Percentiles rank a stretch among this genome's conserved stretches.
Evolutionary conservation across 2,329 filamentous ascomycete genomes (phyloP).

Genomic region (Penicillium sp.): DNA sequence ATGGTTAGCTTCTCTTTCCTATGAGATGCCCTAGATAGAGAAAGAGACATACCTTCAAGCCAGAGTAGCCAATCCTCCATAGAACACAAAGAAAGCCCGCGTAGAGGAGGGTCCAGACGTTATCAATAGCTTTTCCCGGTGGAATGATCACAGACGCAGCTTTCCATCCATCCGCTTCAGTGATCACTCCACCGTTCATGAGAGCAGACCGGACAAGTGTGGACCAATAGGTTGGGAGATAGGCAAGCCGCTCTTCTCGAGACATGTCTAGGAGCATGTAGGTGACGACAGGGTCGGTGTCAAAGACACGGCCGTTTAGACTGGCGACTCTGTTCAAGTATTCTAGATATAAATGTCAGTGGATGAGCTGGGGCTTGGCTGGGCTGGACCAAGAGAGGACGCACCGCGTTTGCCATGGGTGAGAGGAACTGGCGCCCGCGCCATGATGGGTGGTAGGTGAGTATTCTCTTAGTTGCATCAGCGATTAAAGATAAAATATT

Average conservation of each 20-base stretch:
- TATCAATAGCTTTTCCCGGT: slow-evolving; percentile 21
- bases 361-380: too few relatives aligned
- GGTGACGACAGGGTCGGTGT: slow-evolving; percentile 23
- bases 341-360: slow-evolving; percentile 8
- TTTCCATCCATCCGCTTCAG: slow-evolving; percentile 28
- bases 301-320: slow-evolving; percentile 26
- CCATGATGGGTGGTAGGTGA: slow-evolving; percentile 7
- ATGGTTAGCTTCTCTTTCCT: not conserved
- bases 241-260: slow-evolving; percentile 19
- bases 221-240: slow-evolving; percentile 26
- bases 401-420: slow-evolving; percentile 20
- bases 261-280: slow-evolving; percentile 29
- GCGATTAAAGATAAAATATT: slow-evolving; percentile 1
- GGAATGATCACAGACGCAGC: slow-evolving; percentile 26
- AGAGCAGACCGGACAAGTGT: slow-evolving; percentile 24
- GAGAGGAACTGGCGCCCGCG: slow-evolving; percentile 9
- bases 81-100: slow-evolving; percentile 24
- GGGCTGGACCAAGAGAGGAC: not conserved
- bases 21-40: not conserved
- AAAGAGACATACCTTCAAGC: slow-evolving; percentile 20
- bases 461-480: not conserved
- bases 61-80: slow-evolving; percentile 23
- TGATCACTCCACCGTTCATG: slow-evolving; percentile 26
- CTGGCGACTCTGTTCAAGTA: slow-evolving; percentile 16
- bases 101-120: slow-evolving; percentile 22